Percentiles rank a stretch among this genome's conserved stretches.
phyloP scores from a whole-genome alignment of 768 basidiomycete species.

The Kwoniella sp. region DNA sequence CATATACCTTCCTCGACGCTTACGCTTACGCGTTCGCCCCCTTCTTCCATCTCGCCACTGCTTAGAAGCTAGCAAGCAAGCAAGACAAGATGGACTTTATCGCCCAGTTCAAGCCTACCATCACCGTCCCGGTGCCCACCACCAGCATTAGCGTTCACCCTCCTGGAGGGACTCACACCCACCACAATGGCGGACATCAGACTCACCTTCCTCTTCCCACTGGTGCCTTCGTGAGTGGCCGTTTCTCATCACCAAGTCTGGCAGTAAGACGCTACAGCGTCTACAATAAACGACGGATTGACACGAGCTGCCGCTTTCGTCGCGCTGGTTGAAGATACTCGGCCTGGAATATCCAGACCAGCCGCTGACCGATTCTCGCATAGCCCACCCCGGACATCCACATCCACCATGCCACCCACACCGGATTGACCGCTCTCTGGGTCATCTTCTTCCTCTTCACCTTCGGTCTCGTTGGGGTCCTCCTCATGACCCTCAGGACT shows the following conservation, averaged over 20 bases:
- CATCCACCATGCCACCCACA: conserved; percentile 29
- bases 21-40: too few relatives aligned
- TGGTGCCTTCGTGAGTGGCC: conserved; percentile 24
- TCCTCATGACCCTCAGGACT: conserved; percentile 37
- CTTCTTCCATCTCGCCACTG: background rate
- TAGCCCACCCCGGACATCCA: conserved; percentile 23
- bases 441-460: conserved; percentile 42
- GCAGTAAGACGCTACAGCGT: too few relatives aligned
- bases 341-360: background rate
- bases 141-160: conserved; percentile 38
- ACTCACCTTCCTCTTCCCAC: conserved; percentile 28
- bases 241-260: background rate
- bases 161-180: conserved; percentile 38
- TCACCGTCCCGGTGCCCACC: conserved; percentile 23
- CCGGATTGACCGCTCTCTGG: conserved; percentile 40
- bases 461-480: conserved; percentile 26
- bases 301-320: too few relatives aligned
- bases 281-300: too few relatives aligned
- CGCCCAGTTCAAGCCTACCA: conserved; percentile 20
- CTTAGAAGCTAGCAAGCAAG: too few relatives aligned
- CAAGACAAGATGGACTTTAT: conserved; percentile 35
- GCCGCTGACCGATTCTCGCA: background rate
- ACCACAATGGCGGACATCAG: conserved; percentile 21
- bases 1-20: too few relatives aligned
- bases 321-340: too few relatives aligned